Conservation (phyloP, 2,329 filamentous ascomycete species). For the Fusarium palustre region DNA sequence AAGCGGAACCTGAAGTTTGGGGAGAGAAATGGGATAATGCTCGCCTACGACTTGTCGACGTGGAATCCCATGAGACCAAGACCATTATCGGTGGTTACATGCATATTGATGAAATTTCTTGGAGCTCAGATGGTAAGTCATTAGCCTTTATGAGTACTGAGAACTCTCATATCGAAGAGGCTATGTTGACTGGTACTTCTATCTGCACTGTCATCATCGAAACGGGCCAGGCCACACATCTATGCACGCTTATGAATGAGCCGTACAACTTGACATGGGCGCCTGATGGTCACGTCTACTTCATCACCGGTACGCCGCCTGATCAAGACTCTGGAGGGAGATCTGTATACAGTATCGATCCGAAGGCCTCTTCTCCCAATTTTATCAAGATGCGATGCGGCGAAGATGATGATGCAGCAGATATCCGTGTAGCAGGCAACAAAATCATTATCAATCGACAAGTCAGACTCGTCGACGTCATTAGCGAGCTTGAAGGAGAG, state of each 20-base stretch:
- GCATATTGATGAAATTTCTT: conserved; percentile 24
- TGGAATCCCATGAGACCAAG: conserved; percentile 41
- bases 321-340: conserved; percentile 15
- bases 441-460: conserved; percentile 26
- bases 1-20: conserved; percentile 50
- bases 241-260: conserved; percentile 23
- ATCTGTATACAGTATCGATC: conserved; percentile 27
- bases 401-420: conserved; percentile 27
- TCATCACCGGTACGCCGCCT: conserved; percentile 22
- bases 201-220: conserved; percentile 21
- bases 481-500: conserved; percentile 19
- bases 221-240: conserved; percentile 4
- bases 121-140: conserved; percentile 39
- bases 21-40: conserved; percentile 51
- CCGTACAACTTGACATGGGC: conserved; percentile 26
- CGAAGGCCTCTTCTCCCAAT: not conserved
- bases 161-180: conserved; percentile 32
- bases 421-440: conserved; percentile 3
- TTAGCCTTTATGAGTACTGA: conserved; percentile 12
- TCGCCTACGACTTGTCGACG: conserved; percentile 49
- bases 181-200: conserved; percentile 15
- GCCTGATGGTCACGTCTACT: conserved; percentile 29
- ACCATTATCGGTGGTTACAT: conserved; percentile 16
- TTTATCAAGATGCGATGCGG: conserved; percentile 27
- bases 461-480: not conserved